Conservation (phyloP, 768 basidiomycete species). For the Boletus edulis region DNA sequence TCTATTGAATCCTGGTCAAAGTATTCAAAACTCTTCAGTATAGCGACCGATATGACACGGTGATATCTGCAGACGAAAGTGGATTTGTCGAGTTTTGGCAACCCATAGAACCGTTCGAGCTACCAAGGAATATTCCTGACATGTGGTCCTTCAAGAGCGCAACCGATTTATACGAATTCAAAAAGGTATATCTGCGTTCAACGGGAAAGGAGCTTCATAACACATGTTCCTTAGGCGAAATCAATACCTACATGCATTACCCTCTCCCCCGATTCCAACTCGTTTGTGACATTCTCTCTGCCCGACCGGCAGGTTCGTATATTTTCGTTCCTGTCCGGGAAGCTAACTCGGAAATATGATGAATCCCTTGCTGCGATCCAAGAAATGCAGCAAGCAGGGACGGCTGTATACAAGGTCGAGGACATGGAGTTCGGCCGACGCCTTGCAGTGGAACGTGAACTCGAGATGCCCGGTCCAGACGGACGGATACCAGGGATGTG, state of each 20-base stretch:
- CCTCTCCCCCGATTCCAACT: constrained; percentile 83
- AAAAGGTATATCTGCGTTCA: constrained; percentile 61
- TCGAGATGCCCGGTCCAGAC: constrained; percentile 80
- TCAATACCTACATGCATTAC: constrained; percentile 90
- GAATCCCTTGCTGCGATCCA: constrained; percentile 91
- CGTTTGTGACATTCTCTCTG: constrained; percentile 91
- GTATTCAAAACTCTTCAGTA: constrained; percentile 51
- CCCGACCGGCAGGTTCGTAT: constrained; percentile 93
- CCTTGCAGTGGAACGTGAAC: constrained; percentile 87
- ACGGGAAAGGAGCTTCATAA: neutral
- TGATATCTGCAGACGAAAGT: constrained; percentile 90
- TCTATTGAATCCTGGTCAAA: neutral
- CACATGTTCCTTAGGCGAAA: constrained; percentile 59
- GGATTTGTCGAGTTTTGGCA: constrained; percentile 98
- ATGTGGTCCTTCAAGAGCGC: constrained; percentile 90
- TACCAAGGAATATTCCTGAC: constrained; percentile 72
- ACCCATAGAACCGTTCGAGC: constrained; percentile 82
- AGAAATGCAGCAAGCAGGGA: constrained; percentile 99
- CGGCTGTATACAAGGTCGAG: constrained; percentile 86
- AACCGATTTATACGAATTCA: constrained; percentile 96
- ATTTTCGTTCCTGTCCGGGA: constrained; percentile 89
- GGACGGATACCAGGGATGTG: constrained; percentile 71
- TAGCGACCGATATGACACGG: constrained; percentile 84
- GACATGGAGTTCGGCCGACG: constrained; percentile 99
- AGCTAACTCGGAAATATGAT: constrained; percentile 90